Evolutionary conservation across 345 rosid species (phyloP).

Genomic region (Raphanus raphanistrum): DNA sequence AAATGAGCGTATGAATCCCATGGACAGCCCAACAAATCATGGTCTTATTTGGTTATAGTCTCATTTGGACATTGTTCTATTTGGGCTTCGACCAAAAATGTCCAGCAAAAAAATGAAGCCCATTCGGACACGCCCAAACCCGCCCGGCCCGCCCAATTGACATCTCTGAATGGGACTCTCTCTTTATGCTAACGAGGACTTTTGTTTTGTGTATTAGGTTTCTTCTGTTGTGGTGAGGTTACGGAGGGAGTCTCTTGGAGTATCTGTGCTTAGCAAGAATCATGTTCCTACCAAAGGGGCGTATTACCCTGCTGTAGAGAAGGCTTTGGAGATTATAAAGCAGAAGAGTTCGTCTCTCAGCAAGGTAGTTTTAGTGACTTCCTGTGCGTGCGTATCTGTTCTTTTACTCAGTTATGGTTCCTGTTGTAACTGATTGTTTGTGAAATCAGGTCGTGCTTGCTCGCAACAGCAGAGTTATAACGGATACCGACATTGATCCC

Average conservation of each 20-base stretch:
- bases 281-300: conserved; percentile 59
- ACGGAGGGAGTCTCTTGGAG: conserved; percentile 48
- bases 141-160: too few species aligned
- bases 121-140: too few species aligned
- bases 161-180: too few species aligned
- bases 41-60: too few species aligned
- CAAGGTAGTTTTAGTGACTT: conserved; percentile 50
- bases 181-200: not conserved
- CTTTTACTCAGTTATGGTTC: not conserved
- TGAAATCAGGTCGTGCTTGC: conserved; percentile 79
- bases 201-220: conserved; percentile 39
- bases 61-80: too few species aligned
- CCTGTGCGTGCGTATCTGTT: not conserved
- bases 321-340: conserved; percentile 70
- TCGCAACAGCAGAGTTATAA: conserved; percentile 74
- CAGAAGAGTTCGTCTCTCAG: conserved; percentile 53
- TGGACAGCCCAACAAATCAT: too few species aligned
- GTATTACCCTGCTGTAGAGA: conserved; percentile 69
- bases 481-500: conserved; percentile 72
- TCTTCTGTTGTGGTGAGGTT: conserved; percentile 51
- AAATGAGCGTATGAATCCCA: too few species aligned
- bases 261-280: conserved; percentile 59
- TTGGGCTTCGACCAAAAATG: too few species aligned
- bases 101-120: too few species aligned
- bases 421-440: not conserved